phyloP scores from a whole-genome alignment of 139 green algal genomes.

The Diplosphaera chodatii region DNA sequence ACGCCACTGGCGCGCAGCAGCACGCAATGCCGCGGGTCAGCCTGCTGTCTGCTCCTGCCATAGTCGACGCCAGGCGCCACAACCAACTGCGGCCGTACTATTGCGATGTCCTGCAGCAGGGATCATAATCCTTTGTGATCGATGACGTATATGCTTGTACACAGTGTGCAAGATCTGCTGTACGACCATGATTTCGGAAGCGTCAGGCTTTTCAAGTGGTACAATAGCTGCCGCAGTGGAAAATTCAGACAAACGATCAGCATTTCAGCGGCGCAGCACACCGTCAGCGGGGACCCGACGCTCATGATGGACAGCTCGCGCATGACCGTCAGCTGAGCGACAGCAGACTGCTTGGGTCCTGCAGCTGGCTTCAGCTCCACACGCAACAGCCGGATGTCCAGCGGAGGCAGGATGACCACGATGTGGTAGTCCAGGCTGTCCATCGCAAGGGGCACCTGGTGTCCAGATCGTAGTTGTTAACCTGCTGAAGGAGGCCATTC shows the following conservation, averaged over 20 bases:
- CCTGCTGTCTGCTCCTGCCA: background rate
- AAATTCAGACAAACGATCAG: no score
- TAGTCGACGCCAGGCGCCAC: background rate
- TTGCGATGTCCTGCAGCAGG: conserved; percentile 32
- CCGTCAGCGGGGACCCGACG: conserved; percentile 40
- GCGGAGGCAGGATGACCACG: conserved; percentile 58
- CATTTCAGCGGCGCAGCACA: background rate
- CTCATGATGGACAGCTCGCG: conserved; percentile 80
- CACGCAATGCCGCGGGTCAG: conserved; percentile 56
- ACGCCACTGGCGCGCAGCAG: conserved; percentile 76
- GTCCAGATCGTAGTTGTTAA: no score
- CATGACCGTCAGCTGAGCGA: conserved; percentile 41
- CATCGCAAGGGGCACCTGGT: conserved; percentile 73
- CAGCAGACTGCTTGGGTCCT: conserved; percentile 27
- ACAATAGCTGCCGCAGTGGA: no score
- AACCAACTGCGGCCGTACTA: conserved; percentile 16
- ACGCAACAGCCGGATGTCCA: conserved; percentile 75
- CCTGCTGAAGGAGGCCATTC: no score
- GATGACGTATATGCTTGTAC: no score
- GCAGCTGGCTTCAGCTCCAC: conserved; percentile 52
- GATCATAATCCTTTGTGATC: no score
- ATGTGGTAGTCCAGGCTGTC: conserved; percentile 71
- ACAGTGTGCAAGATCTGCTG: no score
- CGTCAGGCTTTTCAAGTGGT: no score
- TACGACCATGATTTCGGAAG: no score